Percentiles rank a stretch among this genome's conserved stretches.
phyloP scores from a whole-genome alignment of 495 filamentous ascomycete species.

The Bathelium albidoporum region DNA sequence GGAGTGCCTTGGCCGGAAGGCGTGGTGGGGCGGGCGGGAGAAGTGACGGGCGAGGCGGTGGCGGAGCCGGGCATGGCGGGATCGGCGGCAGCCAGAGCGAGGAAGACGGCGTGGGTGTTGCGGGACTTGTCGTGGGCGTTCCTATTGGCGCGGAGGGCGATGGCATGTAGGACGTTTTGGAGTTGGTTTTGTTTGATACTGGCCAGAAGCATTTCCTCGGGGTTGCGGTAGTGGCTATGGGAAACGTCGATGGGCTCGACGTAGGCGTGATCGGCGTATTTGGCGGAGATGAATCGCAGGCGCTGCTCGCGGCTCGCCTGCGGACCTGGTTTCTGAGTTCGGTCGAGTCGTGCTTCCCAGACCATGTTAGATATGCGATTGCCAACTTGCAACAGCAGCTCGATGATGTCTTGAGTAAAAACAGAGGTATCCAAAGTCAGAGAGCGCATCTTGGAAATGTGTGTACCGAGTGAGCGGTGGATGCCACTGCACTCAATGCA shows the following conservation, averaged over 20 bases:
- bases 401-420: conserved; percentile 91
- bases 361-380: conserved; percentile 94
- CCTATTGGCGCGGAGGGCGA: conserved; percentile 78
- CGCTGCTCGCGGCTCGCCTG: conserved; percentile 79
- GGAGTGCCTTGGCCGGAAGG: conserved; percentile 29
- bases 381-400: conserved; percentile 84
- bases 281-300: conserved; percentile 84
- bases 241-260: conserved; percentile 69
- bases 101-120: conserved; percentile 75
- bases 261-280: conserved; percentile 78
- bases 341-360: conserved; percentile 81
- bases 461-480: conserved; percentile 90
- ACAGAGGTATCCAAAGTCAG: conserved; percentile 90
- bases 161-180: conserved; percentile 78
- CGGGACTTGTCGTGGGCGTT: conserved; percentile 81
- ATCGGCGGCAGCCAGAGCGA: conserved; percentile 90
- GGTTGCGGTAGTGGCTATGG: conserved; percentile 62
- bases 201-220: conserved; percentile 86
- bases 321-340: conserved; percentile 55
- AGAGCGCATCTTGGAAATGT: conserved; percentile 94
- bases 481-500: conserved; percentile 99
- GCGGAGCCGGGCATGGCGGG: conserved; percentile 58
- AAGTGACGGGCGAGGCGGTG: conserved; percentile 16
- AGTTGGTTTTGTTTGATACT: conserved; percentile 93
- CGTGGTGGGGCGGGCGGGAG: conserved; percentile 19